Base-by-base conservation (phyloP, 2,329 filamentous ascomycete species). In the Capronia epimyces region DNA sequence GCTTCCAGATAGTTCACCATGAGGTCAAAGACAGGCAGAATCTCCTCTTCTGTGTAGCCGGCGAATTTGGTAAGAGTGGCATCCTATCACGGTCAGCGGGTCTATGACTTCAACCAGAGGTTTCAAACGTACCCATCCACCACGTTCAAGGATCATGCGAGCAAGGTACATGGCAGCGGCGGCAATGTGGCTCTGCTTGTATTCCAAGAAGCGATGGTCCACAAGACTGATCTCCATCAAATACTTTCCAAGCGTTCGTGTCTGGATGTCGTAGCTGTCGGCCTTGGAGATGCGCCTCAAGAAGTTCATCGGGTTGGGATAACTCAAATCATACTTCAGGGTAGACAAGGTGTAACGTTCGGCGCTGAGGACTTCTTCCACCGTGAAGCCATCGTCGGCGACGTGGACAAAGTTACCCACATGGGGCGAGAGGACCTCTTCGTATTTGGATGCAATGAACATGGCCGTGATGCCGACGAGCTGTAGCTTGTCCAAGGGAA, bases 231-330 rank as follows among this genome's bases (percentile, higher is more conserved):
- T 96, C 75, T 98, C 93, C 75, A 95, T 89, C 42, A 98, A 78
- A 69, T 97, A 98, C 75, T 98, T 98, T 69, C 89, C 93, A 53
- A 98, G 81, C 41, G 93, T 98, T 64, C 93, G 87, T 55, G 90
- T 95, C 70, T 96, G 89, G 64, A 97, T 95, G 71, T 98, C 91
- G 73, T 98, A 98, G 76, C 95, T 93, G 74, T 98, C 94, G 65
- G 93, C 94, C 78, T 98, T 98, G 56, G 91, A 97, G 71, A 98
- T 95, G 61, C 94, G 87, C 59, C 93, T 88, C 55, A 98, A 82
- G 75, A 98, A 98, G 79, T 98, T 98, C 93, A 98, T 98, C 18
- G 93, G 93, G 72, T 98, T 98, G 50, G 93, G 93, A 67, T 96
- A 98, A 75, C 90, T 96, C 58, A 98, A 82, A 67, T 98, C 91